phyloP scores from a whole-genome alignment of 2,329 filamentous ascomycete genomes.

The Trichophaea hybrida region DNA sequence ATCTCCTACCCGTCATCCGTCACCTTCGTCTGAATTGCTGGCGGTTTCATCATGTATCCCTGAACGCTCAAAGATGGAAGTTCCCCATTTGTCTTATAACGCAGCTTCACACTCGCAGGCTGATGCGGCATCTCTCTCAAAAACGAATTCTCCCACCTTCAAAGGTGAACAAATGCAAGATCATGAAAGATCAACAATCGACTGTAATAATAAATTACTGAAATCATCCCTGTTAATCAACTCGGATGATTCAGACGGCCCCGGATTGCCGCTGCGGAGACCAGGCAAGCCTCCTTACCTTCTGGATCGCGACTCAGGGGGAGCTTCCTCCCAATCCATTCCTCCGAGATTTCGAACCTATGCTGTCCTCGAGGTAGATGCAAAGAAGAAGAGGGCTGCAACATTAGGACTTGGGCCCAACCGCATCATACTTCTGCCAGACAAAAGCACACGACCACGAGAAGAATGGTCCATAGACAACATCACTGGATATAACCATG shows the following conservation, averaged over 20 bases:
- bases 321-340: constrained; percentile 9
- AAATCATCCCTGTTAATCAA: neutral
- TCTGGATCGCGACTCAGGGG: constrained; percentile 4
- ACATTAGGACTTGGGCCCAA: constrained; percentile 47
- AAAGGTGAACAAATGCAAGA: neutral
- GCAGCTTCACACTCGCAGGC: neutral
- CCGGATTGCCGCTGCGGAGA: constrained; percentile 18
- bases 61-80: neutral
- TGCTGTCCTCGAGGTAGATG: constrained; percentile 26
- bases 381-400: constrained; percentile 27
- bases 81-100: neutral
- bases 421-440: constrained; percentile 78
- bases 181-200: neutral
- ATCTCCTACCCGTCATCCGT: constrained; percentile 15
- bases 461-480: constrained; percentile 91
- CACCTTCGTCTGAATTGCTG: neutral
- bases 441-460: constrained; percentile 64
- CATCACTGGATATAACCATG: constrained; percentile 93
- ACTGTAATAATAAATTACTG: neutral
- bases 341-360: constrained; percentile 25
- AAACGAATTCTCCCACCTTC: neutral
- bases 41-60: neutral
- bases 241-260: constrained; percentile 22
- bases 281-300: constrained; percentile 15
- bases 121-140: neutral